These are phyloP conservation scores for Ganoderma resinaceum DNA, from an alignment of 1,284 basidiomycete genomes.

Conservation along the genomic window DNA sequence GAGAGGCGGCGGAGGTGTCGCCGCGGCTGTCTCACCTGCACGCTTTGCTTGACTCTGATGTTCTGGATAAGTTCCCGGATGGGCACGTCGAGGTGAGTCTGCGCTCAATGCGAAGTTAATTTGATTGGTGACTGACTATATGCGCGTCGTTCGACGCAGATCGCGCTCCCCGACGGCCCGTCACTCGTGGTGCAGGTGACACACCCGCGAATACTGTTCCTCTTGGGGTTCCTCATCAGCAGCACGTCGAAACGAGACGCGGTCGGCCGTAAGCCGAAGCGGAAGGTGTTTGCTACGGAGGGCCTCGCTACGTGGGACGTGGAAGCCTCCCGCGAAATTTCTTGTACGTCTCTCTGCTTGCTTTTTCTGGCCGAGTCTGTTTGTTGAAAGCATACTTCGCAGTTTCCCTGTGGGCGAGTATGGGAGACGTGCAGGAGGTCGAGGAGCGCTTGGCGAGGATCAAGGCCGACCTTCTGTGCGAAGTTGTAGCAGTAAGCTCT, in stretches of 20 bases:
- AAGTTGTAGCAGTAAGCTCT: slow-evolving; percentile 63
- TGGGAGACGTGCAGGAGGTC: slow-evolving; percentile 55
- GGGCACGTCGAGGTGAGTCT: slow-evolving; percentile 57
- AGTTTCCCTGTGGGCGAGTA: slow-evolving; percentile 59
- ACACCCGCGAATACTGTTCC: slow-evolving; percentile 68
- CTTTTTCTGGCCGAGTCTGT: no score
- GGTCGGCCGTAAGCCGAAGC: slow-evolving; percentile 73
- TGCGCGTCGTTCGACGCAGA: slow-evolving; percentile 34
- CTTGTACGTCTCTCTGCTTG: slow-evolving; percentile 34
- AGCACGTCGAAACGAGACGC: slow-evolving; percentile 72
- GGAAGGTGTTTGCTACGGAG: slow-evolving; percentile 70
- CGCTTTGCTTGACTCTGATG: slow-evolving; percentile 64
- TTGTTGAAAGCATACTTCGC: not conserved
- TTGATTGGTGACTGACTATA: slow-evolving; percentile 1
- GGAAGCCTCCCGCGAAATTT: slow-evolving; percentile 49
- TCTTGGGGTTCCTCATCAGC: slow-evolving; percentile 71
- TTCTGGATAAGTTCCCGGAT: slow-evolving; percentile 52
- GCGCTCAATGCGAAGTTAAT: not conserved
- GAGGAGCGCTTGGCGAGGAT: slow-evolving; percentile 62
- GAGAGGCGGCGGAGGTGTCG: slow-evolving; percentile 51
- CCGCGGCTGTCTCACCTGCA: slow-evolving; percentile 63
- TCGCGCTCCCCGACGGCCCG: slow-evolving; percentile 43
- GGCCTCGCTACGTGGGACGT: slow-evolving; percentile 62
- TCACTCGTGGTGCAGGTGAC: slow-evolving; percentile 65
- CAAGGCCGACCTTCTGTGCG: slow-evolving; percentile 73